Percentiles rank a stretch among this genome's conserved stretches.
Conservation (phyloP, 345 rosid genomes). For the Aquilaria yunnanensis region DNA sequence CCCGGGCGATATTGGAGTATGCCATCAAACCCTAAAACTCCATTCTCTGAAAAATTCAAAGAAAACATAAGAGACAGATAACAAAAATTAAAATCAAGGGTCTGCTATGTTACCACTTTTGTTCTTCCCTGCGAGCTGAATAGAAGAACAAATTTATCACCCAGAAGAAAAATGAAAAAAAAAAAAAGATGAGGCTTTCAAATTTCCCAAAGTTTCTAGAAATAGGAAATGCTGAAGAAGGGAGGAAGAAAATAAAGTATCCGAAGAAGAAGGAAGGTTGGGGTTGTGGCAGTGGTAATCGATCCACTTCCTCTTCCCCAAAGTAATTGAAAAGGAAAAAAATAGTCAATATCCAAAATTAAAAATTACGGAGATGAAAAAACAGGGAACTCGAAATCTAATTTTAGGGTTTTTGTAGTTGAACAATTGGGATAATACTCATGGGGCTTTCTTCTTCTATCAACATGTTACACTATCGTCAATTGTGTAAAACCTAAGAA, state of each 20-base stretch:
- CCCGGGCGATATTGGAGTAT: background rate
- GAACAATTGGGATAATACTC: too few species aligned
- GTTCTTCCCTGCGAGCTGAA: background rate
- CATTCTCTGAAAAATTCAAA: constrained; percentile 5
- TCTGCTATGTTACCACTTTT: background rate
- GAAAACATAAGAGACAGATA: background rate
- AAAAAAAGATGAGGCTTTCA: background rate
- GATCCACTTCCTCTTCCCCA: constrained; percentile 43
- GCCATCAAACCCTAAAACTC: constrained; percentile 6
- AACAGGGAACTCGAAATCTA: background rate
- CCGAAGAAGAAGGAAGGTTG: constrained; percentile 32
- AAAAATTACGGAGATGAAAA: background rate
- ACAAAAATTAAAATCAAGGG: background rate
- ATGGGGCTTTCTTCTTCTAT: too few species aligned
- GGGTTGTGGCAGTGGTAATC: constrained; percentile 7
- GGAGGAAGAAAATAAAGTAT: constrained; percentile 16
- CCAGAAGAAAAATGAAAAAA: background rate
- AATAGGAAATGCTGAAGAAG: background rate
- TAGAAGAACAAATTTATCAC: background rate
- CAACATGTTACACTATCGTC: too few species aligned
- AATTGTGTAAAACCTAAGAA: too few species aligned
- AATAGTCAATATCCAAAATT: background rate
- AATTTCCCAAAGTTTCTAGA: background rate
- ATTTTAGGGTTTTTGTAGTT: constrained; percentile 8
- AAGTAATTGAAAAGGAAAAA: background rate